These are phyloP conservation scores for Fusarium sp. DNA, from an alignment of 2,329 filamentous ascomycete genomes.

Conservation along the genomic window DNA sequence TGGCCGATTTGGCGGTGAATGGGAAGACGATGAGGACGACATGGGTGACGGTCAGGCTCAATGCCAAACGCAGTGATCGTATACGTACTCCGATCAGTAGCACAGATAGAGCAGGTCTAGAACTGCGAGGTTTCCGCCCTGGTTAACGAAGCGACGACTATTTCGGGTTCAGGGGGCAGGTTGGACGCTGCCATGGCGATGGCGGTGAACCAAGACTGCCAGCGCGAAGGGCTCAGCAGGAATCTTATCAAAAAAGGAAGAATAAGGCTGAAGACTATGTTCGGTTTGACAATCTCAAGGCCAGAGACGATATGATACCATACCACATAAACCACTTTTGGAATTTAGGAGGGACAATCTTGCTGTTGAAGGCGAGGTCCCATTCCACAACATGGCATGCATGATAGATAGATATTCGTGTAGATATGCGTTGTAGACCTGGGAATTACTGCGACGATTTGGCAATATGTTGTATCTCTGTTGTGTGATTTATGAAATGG, in stretches of 20 bases:
- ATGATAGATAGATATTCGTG: conserved; percentile 27
- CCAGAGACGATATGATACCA: conserved; percentile 28
- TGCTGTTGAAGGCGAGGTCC: conserved; percentile 10
- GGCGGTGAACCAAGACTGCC: neutral
- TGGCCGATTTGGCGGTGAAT: conserved; percentile 71
- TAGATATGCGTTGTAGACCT: conserved; percentile 15
- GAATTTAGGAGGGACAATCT: conserved; percentile 15
- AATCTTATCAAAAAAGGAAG: conserved; percentile 14
- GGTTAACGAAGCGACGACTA: conserved; percentile 45
- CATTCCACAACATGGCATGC: conserved; percentile 1
- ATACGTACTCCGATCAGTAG: neutral
- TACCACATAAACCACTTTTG: conserved; percentile 27
- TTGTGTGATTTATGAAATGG: neutral
- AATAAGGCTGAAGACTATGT: neutral
- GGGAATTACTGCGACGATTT: neutral
- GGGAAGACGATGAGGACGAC: conserved; percentile 76
- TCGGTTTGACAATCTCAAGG: conserved; percentile 18
- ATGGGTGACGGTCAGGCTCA: conserved; percentile 74
- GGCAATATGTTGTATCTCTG: neutral
- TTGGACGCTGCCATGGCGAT: conserved; percentile 11
- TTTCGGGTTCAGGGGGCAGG: conserved; percentile 33
- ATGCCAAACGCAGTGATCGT: conserved; percentile 75
- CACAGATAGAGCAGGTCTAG: conserved; percentile 24
- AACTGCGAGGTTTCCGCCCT: conserved; percentile 19
- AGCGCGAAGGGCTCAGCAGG: neutral